Conservation (phyloP, 192 early-diverging fungal genomes). For the Funneliformis mosseae region DNA sequence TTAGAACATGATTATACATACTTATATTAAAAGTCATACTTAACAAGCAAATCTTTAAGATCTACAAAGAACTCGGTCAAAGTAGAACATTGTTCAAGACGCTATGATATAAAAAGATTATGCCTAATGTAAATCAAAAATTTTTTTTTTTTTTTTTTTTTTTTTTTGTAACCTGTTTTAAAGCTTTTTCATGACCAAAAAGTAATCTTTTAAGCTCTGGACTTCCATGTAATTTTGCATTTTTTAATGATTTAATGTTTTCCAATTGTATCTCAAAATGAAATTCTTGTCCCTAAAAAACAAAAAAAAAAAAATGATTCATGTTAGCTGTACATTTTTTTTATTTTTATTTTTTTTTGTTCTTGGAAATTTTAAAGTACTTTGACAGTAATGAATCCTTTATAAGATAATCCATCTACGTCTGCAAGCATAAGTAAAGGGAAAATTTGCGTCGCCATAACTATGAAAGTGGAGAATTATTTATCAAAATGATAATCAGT, state of each 20-base stretch:
- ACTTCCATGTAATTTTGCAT: slow-evolving; percentile 29
- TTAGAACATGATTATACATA: not conserved
- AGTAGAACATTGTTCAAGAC: slow-evolving; percentile 25
- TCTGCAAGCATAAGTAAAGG: slow-evolving; percentile 27
- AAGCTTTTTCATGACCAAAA: slow-evolving; percentile 12
- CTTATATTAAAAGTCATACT: not conserved
- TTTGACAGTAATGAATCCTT: slow-evolving; percentile 34
- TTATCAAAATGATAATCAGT: no score
- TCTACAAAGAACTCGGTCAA: slow-evolving; percentile 25
- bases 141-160: no score
- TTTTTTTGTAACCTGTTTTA: slow-evolving; percentile 23
- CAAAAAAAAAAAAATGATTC: no score
- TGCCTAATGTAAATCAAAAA: not conserved
- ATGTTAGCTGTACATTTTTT: no score
- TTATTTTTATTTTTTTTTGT: no score
- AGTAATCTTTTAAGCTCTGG: slow-evolving; percentile 27
- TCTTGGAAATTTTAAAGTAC: not conserved
- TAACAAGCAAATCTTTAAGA: slow-evolving; percentile 35
- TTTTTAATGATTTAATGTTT: slow-evolving; percentile 9
- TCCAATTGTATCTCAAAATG: slow-evolving; percentile 18
- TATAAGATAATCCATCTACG: slow-evolving; percentile 24
- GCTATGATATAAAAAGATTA: not conserved
- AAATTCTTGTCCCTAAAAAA: slow-evolving; percentile 1
- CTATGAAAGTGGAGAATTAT: no score
- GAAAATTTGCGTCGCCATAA: slow-evolving; percentile 4